phyloP scores from a whole-genome alignment of 257 asterid species.

The Scutellaria galericulata region DNA sequence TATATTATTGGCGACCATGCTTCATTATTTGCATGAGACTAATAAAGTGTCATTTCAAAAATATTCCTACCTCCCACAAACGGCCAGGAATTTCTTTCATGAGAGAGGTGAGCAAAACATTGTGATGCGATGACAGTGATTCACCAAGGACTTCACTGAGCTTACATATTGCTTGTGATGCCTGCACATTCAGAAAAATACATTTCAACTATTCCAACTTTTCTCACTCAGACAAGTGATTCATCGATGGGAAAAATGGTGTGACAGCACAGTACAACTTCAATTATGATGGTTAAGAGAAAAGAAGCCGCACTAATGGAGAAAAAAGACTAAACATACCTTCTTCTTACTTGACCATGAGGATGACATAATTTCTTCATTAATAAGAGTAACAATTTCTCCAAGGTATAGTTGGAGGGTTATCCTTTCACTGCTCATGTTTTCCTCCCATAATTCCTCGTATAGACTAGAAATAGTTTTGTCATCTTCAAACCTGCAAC shows the following conservation, averaged over 20 bases:
- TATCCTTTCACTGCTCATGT: conserved; percentile 88
- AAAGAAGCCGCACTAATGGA: conserved; percentile 18
- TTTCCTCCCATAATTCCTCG: conserved; percentile 98
- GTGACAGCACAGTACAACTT: conserved; percentile 3
- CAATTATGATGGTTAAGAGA: background rate
- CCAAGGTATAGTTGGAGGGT: conserved; percentile 86
- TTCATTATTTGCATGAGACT: conserved; percentile 21
- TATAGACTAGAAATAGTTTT: conserved; percentile 74
- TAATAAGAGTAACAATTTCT: conserved; percentile 80
- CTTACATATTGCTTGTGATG: conserved; percentile 79
- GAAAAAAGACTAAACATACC: conserved; percentile 49
- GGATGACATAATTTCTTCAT: conserved; percentile 77
- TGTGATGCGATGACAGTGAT: conserved; percentile 75
- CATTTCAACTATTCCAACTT: conserved; percentile 25
- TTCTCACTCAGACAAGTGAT: conserved; percentile 10
- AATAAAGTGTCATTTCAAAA: conserved; percentile 21
- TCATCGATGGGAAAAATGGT: conserved; percentile 22
- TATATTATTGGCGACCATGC: conserved; percentile 17
- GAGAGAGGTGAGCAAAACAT: conserved; percentile 70
- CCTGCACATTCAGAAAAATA: conserved; percentile 60
- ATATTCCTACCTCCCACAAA: conserved; percentile 83
- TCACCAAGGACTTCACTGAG: conserved; percentile 91
- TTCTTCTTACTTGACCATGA: conserved; percentile 96
- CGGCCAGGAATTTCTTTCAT: conserved; percentile 96
- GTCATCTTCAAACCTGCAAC: conserved; percentile 93